These are phyloP conservation scores for Colletotrichum horii DNA, from an alignment of 2,329 filamentous ascomycete genomes.

Conservation along the genomic window DNA sequence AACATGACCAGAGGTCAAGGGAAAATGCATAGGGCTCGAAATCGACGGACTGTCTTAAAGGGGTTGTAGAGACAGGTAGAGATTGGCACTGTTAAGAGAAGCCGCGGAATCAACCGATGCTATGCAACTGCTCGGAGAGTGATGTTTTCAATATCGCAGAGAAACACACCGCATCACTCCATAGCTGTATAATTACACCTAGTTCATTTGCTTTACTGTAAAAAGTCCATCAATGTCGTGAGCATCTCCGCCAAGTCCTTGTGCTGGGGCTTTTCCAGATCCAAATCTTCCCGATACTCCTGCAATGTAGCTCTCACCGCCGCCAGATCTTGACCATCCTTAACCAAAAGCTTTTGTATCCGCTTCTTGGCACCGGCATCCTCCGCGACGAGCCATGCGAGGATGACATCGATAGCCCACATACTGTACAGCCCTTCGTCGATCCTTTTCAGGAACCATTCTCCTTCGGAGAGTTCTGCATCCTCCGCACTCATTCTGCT, in stretches of 20 bases:
- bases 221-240: conserved; percentile 54
- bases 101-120: background rate
- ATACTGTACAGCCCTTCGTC: conserved; percentile 86
- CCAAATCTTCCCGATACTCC: conserved; percentile 58
- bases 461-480: conserved; percentile 67
- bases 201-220: conserved; percentile 32
- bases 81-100: background rate
- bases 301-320: conserved; percentile 71
- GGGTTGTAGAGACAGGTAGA: background rate
- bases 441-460: conserved; percentile 76
- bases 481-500: conserved; percentile 48
- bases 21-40: background rate
- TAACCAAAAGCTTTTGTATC: conserved; percentile 68
- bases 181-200: background rate
- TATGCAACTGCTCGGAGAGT: background rate
- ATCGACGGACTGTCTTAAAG: background rate
- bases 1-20: background rate
- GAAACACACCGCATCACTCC: background rate
- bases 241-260: conserved; percentile 64
- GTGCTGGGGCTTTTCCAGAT: conserved; percentile 63
- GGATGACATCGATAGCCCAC: conserved; percentile 81
- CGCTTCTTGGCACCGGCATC: conserved; percentile 75
- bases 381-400: conserved; percentile 93
- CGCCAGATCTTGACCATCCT: conserved; percentile 69
- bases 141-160: background rate